Conservation (phyloP, 2,329 filamentous ascomycete genomes). For the Metarhizium humberi region DNA sequence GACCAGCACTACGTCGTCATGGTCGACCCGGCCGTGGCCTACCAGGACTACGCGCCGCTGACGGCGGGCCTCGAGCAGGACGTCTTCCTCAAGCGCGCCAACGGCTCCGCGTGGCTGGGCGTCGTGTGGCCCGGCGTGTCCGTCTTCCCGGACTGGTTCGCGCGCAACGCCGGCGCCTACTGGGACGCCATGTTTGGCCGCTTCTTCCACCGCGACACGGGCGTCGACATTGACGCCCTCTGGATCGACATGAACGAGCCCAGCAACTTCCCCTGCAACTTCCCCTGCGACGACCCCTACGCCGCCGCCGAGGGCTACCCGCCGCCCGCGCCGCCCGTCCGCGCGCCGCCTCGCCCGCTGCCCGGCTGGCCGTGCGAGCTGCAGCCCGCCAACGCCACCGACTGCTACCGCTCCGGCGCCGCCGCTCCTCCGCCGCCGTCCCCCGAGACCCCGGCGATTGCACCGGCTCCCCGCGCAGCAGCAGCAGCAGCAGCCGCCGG, state of each 20-base stretch:
- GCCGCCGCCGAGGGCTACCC: conserved; percentile 34
- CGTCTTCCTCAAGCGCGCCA: conserved; percentile 38
- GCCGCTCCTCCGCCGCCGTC: too few relatives aligned
- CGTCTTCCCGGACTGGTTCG: conserved; percentile 71
- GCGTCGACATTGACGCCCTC: conserved; percentile 67
- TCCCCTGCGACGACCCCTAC: conserved; percentile 19
- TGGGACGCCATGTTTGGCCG: conserved; percentile 59
- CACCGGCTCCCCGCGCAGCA: too few relatives aligned
- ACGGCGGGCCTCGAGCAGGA: conserved; percentile 32
- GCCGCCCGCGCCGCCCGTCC: conserved; percentile 52
- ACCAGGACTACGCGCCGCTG: conserved; percentile 35
- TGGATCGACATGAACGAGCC: conserved; percentile 64
- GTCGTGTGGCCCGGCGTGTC: conserved; percentile 72
- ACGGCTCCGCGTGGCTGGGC: conserved; percentile 49
- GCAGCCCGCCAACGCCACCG: conserved; percentile 15
- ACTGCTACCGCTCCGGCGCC: conserved; percentile 6
- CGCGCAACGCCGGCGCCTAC: conserved; percentile 51
- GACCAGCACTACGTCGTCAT: conserved; percentile 67
- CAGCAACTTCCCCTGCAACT: conserved; percentile 22
- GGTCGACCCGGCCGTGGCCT: conserved; percentile 61
- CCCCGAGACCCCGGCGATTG: not conserved
- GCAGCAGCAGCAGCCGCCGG: conserved; percentile 14
- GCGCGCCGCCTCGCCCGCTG: conserved; percentile 52
- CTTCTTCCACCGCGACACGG: conserved; percentile 55
- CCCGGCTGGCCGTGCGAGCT: conserved; percentile 52